A percentile compares a stretch with the other conserved stretches of the same genome.
Conservation (phyloP, 345 rosid genomes). For the Dimocarpus longan region DNA sequence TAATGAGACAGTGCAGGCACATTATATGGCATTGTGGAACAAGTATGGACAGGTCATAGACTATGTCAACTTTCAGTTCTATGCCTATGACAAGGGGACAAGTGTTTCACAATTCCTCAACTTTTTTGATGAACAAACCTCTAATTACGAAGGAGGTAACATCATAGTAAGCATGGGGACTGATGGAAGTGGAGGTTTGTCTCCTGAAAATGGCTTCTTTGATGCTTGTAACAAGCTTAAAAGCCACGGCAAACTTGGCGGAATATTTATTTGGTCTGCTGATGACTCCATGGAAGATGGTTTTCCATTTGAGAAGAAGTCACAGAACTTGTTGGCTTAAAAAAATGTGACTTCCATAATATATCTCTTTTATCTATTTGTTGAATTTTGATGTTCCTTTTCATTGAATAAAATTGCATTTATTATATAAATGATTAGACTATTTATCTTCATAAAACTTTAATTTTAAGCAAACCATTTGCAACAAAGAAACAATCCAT, state of each 20-base stretch:
- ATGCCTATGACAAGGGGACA: constrained; percentile 48
- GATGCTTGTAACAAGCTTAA: constrained; percentile 41
- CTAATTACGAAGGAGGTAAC: constrained; percentile 46
- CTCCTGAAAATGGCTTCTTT: constrained; percentile 51
- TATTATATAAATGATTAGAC: neutral
- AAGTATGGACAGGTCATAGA: constrained; percentile 58
- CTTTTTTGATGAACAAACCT: constrained; percentile 37
- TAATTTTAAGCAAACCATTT: no score
- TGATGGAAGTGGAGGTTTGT: constrained; percentile 49
- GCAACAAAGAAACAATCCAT: no score
- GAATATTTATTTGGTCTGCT: constrained; percentile 65
- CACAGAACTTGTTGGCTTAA: constrained; percentile 40
- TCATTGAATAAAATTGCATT: neutral
- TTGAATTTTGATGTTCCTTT: neutral
- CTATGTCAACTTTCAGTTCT: constrained; percentile 65
- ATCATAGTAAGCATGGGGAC: constrained; percentile 51
- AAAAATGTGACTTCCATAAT: constrained; percentile 3
- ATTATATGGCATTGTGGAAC: constrained; percentile 57
- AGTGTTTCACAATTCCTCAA: constrained; percentile 42
- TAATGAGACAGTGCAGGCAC: constrained; percentile 36
- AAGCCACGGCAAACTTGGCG: constrained; percentile 41
- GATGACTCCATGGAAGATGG: constrained; percentile 54
- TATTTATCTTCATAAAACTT: no score
- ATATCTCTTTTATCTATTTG: neutral
- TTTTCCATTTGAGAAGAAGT: constrained; percentile 40